A percentile compares a stretch with the other conserved stretches of the same genome.
phyloP scores from a whole-genome alignment of 441 rosid species.

The Mallotus repandus region DNA sequence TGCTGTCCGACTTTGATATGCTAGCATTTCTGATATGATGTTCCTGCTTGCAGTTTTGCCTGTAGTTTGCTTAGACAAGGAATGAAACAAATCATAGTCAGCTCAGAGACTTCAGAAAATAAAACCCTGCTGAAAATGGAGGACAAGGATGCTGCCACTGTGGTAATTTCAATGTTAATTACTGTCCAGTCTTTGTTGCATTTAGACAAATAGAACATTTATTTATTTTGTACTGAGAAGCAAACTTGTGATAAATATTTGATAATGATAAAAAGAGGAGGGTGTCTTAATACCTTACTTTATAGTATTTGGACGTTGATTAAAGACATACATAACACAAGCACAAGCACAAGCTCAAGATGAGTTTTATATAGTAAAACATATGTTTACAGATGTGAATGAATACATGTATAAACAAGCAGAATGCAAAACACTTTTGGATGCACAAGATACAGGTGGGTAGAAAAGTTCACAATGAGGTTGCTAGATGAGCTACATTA shows the following conservation, averaged over 20 bases:
- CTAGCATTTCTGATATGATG: conserved; percentile 29
- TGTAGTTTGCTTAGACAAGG: conserved; percentile 96
- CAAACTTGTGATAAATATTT: not conserved
- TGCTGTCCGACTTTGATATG: conserved; percentile 18
- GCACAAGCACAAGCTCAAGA: not conserved
- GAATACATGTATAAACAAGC: not conserved
- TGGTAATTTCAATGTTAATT: conserved; percentile 38
- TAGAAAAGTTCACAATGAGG: too few relatives aligned
- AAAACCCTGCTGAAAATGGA: conserved; percentile 62
- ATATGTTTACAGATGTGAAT: not conserved
- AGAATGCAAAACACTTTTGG: too few relatives aligned
- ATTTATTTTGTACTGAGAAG: not conserved
- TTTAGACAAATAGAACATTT: not conserved
- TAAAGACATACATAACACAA: not conserved
- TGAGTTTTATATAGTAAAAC: not conserved
- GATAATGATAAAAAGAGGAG: not conserved
- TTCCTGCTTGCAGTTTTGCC: conserved; percentile 64
- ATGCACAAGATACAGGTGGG: too few relatives aligned
- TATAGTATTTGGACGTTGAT: not conserved
- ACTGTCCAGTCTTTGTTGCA: conserved; percentile 1
- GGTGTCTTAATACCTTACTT: not conserved
- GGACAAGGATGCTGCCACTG: conserved; percentile 57
- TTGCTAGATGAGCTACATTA: too few relatives aligned
- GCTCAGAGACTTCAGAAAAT: conserved; percentile 64
- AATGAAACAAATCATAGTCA: conserved; percentile 85